phyloP scores from a whole-genome alignment of 1,139 yeast species.

The Diutina sp. region DNA sequence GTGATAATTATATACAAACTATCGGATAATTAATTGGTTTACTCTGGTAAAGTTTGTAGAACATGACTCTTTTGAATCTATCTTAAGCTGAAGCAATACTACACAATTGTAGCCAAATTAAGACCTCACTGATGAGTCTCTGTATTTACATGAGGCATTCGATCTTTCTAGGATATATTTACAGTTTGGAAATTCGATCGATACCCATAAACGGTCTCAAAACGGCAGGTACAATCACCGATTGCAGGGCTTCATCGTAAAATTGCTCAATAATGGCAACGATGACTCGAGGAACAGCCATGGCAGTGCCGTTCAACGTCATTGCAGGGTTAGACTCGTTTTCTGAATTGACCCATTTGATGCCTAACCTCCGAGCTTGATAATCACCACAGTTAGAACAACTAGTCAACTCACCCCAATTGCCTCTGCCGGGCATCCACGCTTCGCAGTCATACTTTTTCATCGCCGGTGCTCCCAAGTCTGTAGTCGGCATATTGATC shows the following conservation, averaged over 20 bases:
- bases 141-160: neutral
- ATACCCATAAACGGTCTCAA: constrained; percentile 50
- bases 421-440: constrained; percentile 95
- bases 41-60: too few relatives aligned
- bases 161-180: neutral
- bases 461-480: constrained; percentile 87
- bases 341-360: constrained; percentile 29
- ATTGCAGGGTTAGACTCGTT: constrained; percentile 37
- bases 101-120: too few relatives aligned
- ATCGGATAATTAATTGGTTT: too few relatives aligned
- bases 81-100: too few relatives aligned
- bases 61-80: too few relatives aligned
- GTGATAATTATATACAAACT: too few relatives aligned
- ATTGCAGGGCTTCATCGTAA: constrained; percentile 45
- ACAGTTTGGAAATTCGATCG: neutral
- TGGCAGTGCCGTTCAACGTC: constrained; percentile 90
- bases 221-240: constrained; percentile 57
- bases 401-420: constrained; percentile 90
- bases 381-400: constrained; percentile 88
- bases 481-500: constrained; percentile 80
- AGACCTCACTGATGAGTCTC: too few relatives aligned
- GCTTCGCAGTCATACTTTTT: constrained; percentile 92
- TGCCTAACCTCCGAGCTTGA: constrained; percentile 75
- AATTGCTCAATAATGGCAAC: constrained; percentile 79
- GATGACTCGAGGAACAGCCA: constrained; percentile 88